Conservation (phyloP, 1,284 basidiomycete genomes). For the Pseudozyma thailandica region DNA sequence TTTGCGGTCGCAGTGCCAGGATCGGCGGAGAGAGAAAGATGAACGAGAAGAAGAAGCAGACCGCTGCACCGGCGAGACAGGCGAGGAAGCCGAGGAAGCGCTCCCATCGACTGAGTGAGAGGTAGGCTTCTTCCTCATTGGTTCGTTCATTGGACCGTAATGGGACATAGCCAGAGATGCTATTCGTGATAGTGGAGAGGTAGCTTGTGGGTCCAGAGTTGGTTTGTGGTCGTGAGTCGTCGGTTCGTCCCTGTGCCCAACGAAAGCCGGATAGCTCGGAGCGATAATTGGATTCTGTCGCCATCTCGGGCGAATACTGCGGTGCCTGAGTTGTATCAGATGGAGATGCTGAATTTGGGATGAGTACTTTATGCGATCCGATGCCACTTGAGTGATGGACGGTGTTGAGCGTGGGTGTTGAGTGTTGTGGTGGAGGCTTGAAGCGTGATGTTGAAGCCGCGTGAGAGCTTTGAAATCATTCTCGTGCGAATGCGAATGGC, state of each 20-base stretch:
- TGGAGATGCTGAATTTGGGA: not conserved
- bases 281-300: conserved; percentile 53
- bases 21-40: conserved; percentile 80
- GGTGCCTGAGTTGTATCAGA: too few relatives aligned
- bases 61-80: conserved; percentile 86
- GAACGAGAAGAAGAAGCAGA: conserved; percentile 96
- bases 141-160: conserved; percentile 82
- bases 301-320: conserved; percentile 7
- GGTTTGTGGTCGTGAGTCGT: conserved; percentile 45
- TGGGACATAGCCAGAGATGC: conserved; percentile 81
- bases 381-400: too few relatives aligned
- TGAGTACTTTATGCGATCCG: not conserved
- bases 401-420: not conserved
- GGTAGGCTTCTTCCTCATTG: conserved; percentile 94
- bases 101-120: conserved; percentile 66
- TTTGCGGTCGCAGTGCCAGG: conserved; percentile 71
- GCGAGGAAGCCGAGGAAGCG: conserved; percentile 88
- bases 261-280: conserved; percentile 58
- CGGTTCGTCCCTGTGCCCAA: conserved; percentile 59
- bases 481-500: conserved; percentile 24
- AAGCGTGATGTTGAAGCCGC: conserved; percentile 6
- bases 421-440: conserved; percentile 28
- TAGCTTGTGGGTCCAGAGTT: conserved; percentile 33
- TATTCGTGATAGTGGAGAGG: conserved; percentile 71
- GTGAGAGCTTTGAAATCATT: conserved; percentile 7